Percentiles rank a stretch among this genome's conserved stretches.
Conservation (phyloP, 2,329 filamentous ascomycete genomes). For the Rutstroemia sp. region DNA sequence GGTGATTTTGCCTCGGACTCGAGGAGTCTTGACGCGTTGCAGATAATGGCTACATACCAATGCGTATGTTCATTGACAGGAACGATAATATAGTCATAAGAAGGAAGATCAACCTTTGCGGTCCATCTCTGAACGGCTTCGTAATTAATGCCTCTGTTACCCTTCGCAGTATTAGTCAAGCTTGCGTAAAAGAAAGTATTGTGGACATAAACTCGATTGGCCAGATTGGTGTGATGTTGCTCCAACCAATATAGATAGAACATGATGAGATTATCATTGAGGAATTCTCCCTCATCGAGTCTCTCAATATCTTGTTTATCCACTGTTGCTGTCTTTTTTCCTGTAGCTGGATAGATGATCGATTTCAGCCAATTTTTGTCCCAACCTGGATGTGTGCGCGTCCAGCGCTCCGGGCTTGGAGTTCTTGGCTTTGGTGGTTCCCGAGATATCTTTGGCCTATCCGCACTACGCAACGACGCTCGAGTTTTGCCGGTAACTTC, state of each 20-base stretch:
- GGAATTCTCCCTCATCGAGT: slow-evolving; percentile 74
- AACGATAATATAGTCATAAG: slow-evolving; percentile 81
- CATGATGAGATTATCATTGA: slow-evolving; percentile 88
- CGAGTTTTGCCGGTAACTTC: slow-evolving; percentile 3
- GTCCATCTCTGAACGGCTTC: slow-evolving; percentile 85
- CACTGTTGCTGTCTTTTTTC: slow-evolving; percentile 56
- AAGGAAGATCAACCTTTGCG: slow-evolving; percentile 72
- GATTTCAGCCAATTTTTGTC: slow-evolving; percentile 45
- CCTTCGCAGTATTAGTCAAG: slow-evolving; percentile 52
- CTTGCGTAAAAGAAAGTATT: slow-evolving; percentile 88
- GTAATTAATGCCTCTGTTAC: slow-evolving; percentile 66
- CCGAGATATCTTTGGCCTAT: not conserved
- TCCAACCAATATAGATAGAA: slow-evolving; percentile 79
- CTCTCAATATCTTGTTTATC: slow-evolving; percentile 66
- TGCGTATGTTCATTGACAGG: slow-evolving; percentile 83
- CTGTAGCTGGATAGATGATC: slow-evolving; percentile 52
- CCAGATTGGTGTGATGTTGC: slow-evolving; percentile 44
- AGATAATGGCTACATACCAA: slow-evolving; percentile 95
- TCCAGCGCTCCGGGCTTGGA: slow-evolving; percentile 38
- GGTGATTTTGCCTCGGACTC: slow-evolving; percentile 14
- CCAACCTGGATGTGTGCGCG: slow-evolving; percentile 44
- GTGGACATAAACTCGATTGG: slow-evolving; percentile 73
- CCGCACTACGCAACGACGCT: slow-evolving; percentile 11
- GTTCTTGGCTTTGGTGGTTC: slow-evolving; percentile 1
- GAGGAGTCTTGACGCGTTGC: slow-evolving; percentile 67